Conservation (phyloP, 2,329 filamentous ascomycete genomes). For the Hymenoscyphus repandus region DNA sequence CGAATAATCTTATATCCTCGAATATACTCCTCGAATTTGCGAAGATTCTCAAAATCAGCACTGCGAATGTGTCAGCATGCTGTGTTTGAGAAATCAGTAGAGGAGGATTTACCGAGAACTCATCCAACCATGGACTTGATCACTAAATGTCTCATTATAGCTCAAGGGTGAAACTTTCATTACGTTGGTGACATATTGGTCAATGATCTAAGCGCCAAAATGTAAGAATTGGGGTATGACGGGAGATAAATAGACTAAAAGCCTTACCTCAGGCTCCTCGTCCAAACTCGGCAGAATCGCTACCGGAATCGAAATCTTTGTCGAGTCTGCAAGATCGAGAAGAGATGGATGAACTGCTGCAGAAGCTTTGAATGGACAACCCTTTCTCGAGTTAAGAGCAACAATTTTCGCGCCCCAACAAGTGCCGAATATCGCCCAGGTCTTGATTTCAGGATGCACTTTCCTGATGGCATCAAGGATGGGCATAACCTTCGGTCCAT, state of each 20-base stretch:
- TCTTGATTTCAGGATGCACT: conserved; percentile 15
- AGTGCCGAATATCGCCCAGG: conserved; percentile 30
- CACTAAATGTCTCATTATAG: conserved; percentile 58
- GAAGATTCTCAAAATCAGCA: conserved; percentile 49
- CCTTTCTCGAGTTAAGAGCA: conserved; percentile 44
- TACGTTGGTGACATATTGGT: conserved; percentile 36
- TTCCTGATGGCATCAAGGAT: conserved; percentile 11
- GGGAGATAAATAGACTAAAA: too few relatives aligned
- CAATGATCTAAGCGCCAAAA: conserved; percentile 30
- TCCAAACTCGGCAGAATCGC: conserved; percentile 60
- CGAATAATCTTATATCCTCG: conserved; percentile 56
- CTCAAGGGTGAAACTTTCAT: conserved; percentile 38
- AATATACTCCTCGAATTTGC: conserved; percentile 55
- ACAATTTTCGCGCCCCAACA: conserved; percentile 71
- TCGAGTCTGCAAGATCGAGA: conserved; percentile 56
- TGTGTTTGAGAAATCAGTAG: not conserved
- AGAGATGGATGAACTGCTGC: conserved; percentile 53
- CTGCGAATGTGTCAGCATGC: not conserved
- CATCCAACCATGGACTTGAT: conserved; percentile 73
- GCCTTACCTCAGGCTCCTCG: conserved; percentile 38
- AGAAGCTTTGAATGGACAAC: conserved; percentile 50
- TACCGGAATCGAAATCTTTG: conserved; percentile 53
- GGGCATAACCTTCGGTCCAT: conserved; percentile 7
- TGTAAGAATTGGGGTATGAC: too few relatives aligned
- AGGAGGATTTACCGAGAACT: conserved; percentile 46